These are phyloP conservation scores for Myxozyma melibiosi DNA, from an alignment of 805 yeast genomes.

Conservation along the genomic window DNA sequence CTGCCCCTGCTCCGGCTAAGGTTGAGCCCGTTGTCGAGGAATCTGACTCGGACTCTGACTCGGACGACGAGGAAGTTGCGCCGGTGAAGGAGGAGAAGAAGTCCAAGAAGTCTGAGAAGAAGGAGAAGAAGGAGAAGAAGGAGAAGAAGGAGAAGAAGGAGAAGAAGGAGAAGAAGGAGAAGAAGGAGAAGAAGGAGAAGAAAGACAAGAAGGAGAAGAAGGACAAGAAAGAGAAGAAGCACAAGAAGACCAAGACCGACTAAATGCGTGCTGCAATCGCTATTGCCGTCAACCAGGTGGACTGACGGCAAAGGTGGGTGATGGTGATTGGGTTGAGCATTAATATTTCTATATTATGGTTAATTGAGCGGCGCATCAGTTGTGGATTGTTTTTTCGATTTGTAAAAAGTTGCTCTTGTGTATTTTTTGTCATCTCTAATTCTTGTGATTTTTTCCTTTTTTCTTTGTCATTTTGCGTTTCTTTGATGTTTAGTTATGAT, in stretches of 20 bases:
- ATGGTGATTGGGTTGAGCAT: slow-evolving; percentile 17
- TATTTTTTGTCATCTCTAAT: not conserved
- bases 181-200: slow-evolving; percentile 38
- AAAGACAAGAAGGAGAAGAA: slow-evolving; percentile 35
- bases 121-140: slow-evolving; percentile 41
- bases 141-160: slow-evolving; percentile 39
- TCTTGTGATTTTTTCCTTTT: not conserved
- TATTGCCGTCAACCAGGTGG: not conserved
- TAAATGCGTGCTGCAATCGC: slow-evolving; percentile 7
- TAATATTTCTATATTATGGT: slow-evolving; percentile 12
- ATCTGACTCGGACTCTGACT: slow-evolving; percentile 45
- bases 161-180: slow-evolving; percentile 32
- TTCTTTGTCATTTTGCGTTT: not conserved
- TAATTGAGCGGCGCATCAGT: slow-evolving; percentile 18
- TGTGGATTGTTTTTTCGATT: not conserved
- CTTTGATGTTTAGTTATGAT: no score
- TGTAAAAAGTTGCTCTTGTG: slow-evolving; percentile 8
- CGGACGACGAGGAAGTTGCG: slow-evolving; percentile 43
- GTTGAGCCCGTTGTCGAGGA: slow-evolving; percentile 38
- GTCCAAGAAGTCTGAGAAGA: slow-evolving; percentile 36
- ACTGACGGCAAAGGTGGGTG: slow-evolving; percentile 1
- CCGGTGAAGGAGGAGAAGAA: slow-evolving; percentile 39
- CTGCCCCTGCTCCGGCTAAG: slow-evolving; percentile 3
- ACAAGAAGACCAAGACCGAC: slow-evolving; percentile 6
- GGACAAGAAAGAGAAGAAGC: slow-evolving; percentile 14